Base-by-base conservation (phyloP, 192 early-diverging fungal species). In the Podila epigama region DNA sequence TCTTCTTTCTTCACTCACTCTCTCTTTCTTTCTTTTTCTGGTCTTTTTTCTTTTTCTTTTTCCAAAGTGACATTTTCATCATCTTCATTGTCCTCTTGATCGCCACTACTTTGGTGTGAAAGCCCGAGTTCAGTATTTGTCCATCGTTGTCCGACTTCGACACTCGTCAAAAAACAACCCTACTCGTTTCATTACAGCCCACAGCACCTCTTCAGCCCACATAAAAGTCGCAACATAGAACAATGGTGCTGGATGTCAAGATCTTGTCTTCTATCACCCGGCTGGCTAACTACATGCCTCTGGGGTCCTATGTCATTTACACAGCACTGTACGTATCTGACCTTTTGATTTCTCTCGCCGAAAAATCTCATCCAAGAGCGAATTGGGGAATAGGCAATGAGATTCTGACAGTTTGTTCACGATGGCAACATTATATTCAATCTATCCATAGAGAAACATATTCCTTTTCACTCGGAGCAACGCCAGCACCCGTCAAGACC, bases 241-340 rank as follows among this genome's bases (percentile, higher is more conserved):
- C 12, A n/a, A 50, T 20, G 28, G n/a, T 20, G 1, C 68, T 77
- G 73, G 61, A 77, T 58, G 28, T 63, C 58, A 59, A 68, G 61
- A 63, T 77, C 27, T 60, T 77, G 3, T 77, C 73, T 8, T 57
- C 73, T 0, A 77, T 77, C 56, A 77, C 66, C 4, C 65, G 65
- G 10, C 66, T 77, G 20, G 66, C 73, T 16, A 77, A 77, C 51
- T 77, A 77, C 29, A 68, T 77, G 73, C 73, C 73, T 0, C 51
- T 77, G 25, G 73, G 73, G 0, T 77, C 73, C 34, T 77, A 77
- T 77, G 73, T 77, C 36, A 68, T 77, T 44, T 77, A 77, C 66
- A 77, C 73, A 1, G 73, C 73, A 31, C 42, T 77, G 71, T 75
- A 75, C 57, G 71, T 35, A 7, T 18, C 4, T 34, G 20, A 27